Evolutionary conservation across 148 eudicot species (phyloP).

Genomic region (Suaeda aralocaspica): DNA sequence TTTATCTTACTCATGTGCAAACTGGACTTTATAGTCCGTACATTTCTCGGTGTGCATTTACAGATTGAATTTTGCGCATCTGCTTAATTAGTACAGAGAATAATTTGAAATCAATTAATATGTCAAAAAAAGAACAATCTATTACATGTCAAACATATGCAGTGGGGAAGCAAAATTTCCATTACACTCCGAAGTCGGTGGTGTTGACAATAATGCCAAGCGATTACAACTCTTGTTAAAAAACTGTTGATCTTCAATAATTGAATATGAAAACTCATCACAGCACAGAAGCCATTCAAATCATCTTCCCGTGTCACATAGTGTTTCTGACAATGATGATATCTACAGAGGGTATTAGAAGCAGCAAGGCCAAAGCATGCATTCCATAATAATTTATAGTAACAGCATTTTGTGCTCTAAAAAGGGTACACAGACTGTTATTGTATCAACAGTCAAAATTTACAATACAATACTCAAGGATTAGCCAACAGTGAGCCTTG

Average conservation of each 20-base stretch:
- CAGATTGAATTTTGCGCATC: too few species aligned
- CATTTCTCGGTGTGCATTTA: too few species aligned
- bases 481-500: not conserved
- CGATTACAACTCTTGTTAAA: not conserved
- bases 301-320: not conserved
- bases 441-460: slow-evolving; percentile 1
- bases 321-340: not conserved
- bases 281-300: not conserved
- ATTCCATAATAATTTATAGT: not conserved
- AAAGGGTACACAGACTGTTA: not conserved
- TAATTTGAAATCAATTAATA: too few species aligned
- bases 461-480: not conserved
- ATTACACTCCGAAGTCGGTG: not conserved
- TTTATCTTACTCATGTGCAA: too few species aligned
- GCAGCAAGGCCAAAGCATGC: not conserved
- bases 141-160: too few species aligned
- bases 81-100: too few species aligned
- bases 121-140: too few species aligned
- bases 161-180: too few species aligned
- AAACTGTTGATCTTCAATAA: not conserved
- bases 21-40: too few species aligned
- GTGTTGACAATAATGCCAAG: not conserved
- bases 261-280: not conserved
- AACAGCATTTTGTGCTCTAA: not conserved
- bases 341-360: not conserved